Evolutionary conservation across 2,329 filamentous ascomycete genomes (phyloP).

Genomic region (Mycosphaerelloides madeirae): DNA sequence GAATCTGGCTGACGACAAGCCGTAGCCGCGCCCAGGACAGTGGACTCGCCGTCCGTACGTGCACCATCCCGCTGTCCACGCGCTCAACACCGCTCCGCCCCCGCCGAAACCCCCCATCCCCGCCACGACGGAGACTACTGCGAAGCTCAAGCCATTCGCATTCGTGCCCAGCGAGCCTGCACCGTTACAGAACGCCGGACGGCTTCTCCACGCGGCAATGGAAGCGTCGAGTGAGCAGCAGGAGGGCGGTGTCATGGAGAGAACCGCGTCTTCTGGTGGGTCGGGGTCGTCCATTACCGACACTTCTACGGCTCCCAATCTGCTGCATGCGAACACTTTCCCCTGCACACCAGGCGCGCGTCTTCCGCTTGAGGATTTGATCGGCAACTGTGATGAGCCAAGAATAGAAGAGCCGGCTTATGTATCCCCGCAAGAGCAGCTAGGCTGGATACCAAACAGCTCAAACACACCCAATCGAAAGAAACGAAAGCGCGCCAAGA

Average conservation of each 20-base stretch:
- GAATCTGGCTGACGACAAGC: conserved; percentile 2
- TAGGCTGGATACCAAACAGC: conserved; percentile 54
- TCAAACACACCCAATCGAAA: conserved; percentile 37
- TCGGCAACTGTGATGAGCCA: conserved; percentile 57
- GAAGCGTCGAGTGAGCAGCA: conserved; percentile 34
- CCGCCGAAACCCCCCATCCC: conserved; percentile 40
- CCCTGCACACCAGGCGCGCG: conserved; percentile 57
- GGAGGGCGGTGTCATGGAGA: conserved; percentile 27
- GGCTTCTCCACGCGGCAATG: conserved; percentile 17
- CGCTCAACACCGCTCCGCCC: conserved; percentile 15
- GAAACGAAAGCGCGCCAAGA: conserved; percentile 43
- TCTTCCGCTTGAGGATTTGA: conserved; percentile 56
- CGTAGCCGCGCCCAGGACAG: conserved; percentile 21
- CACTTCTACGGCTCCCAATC: conserved; percentile 17
- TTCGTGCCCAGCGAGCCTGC: conserved; percentile 39
- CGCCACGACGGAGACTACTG: conserved; percentile 50
- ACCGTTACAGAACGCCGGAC: conserved; percentile 3
- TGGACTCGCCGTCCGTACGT: conserved; percentile 21
- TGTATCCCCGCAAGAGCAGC: conserved; percentile 56
- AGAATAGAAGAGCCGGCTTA: conserved; percentile 42
- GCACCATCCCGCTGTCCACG: conserved; percentile 4
- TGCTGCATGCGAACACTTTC: conserved; percentile 33
- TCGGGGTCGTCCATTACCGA: conserved; percentile 2
- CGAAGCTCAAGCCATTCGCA: conserved; percentile 53
- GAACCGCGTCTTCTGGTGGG: neutral